These are phyloP conservation scores for Gypsophila paniculata DNA, from an alignment of 179 eudicot genomes.

Conservation along the genomic window DNA sequence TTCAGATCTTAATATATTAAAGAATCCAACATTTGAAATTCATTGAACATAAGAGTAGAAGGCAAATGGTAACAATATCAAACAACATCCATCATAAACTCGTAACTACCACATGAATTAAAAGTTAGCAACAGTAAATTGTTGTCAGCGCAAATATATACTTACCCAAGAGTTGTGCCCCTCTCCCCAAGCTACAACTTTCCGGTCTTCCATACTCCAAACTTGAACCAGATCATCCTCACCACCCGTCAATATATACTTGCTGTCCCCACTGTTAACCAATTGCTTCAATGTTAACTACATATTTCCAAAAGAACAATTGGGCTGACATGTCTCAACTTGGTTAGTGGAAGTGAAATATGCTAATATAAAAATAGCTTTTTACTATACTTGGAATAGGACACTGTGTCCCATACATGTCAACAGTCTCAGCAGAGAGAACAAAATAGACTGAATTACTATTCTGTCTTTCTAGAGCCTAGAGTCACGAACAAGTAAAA, in stretches of 20 bases:
- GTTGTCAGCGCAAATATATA: background rate
- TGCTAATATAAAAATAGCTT: no score
- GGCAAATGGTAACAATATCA: background rate
- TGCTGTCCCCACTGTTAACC: slow-evolving; percentile 59
- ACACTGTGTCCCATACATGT: background rate
- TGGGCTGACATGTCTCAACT: slow-evolving; percentile 3
- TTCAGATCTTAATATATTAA: background rate
- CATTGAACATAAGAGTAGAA: background rate
- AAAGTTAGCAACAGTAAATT: background rate
- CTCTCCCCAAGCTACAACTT: slow-evolving; percentile 92
- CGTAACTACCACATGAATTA: slow-evolving; percentile 18
- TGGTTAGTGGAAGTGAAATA: background rate
- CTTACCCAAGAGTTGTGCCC: slow-evolving; percentile 94
- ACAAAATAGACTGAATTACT: background rate
- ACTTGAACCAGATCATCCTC: slow-evolving; percentile 95
- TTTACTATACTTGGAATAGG: background rate
- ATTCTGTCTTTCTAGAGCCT: slow-evolving; percentile 1
- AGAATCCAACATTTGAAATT: background rate
- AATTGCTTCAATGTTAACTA: slow-evolving; percentile 18
- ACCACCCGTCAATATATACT: slow-evolving; percentile 83
- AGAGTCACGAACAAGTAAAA: background rate
- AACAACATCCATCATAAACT: no score
- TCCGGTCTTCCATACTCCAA: slow-evolving; percentile 92
- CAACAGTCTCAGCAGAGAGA: background rate
- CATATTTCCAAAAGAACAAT: slow-evolving; percentile 3